phyloP scores from a whole-genome alignment of 1,284 basidiomycete species.

The Anthracocystis walkeri region DNA sequence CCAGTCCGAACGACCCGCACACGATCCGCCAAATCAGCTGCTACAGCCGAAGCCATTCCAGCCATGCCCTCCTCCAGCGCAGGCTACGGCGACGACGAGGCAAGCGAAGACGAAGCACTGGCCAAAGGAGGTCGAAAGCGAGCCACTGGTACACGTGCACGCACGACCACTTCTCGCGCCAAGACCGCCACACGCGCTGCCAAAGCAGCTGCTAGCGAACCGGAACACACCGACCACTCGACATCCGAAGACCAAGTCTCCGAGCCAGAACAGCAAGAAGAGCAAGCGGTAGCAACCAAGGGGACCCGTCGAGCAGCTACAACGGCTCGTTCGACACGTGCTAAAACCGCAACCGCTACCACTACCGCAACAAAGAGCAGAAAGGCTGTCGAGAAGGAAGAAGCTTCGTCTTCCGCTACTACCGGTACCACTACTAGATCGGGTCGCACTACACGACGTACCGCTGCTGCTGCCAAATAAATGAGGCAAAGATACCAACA shows the following conservation, averaged over 20 bases:
- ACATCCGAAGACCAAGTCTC: background rate
- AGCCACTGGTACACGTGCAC: background rate
- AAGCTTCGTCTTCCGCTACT: conserved; percentile 12
- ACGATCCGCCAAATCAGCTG: conserved; percentile 9
- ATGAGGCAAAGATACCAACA: too few relatives aligned
- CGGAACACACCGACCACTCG: background rate
- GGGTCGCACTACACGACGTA: conserved; percentile 18
- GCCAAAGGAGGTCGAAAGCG: conserved; percentile 11
- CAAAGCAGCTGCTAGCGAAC: background rate
- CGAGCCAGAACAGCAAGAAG: conserved; percentile 8
- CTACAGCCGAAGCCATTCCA: background rate
- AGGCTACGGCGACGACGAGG: conserved; percentile 43
- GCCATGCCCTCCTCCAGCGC: conserved; percentile 32
- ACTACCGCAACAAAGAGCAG: conserved; percentile 11
- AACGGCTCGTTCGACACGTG: conserved; percentile 13
- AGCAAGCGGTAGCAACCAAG: conserved; percentile 10
- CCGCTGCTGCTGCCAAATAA: conserved; percentile 14
- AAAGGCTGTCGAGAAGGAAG: conserved; percentile 10
- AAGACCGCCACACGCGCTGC: conserved; percentile 4
- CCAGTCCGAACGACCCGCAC: conserved; percentile 11
- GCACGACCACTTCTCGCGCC: conserved; percentile 7
- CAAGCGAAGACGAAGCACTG: conserved; percentile 25
- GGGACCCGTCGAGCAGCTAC: conserved; percentile 5
- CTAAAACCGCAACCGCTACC: conserved; percentile 11
- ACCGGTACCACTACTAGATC: conserved; percentile 26